Evolutionary conservation across 257 asterid species (phyloP).

Genomic region (Gardenia jasminoides): DNA sequence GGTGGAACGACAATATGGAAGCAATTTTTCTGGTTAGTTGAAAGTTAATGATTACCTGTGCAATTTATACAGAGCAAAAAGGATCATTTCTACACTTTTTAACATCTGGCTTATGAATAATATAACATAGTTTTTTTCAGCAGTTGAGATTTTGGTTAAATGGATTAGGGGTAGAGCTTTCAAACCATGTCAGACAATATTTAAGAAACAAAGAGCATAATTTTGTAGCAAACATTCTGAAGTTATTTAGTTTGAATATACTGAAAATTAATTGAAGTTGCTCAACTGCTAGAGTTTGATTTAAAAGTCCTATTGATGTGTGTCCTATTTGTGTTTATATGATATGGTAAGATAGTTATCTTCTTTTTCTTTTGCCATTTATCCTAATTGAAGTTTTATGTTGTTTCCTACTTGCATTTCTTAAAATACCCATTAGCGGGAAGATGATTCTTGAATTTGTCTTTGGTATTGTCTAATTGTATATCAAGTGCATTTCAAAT

Average conservation of each 20-base stretch:
- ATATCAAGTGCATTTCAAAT: background rate
- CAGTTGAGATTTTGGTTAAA: too few species aligned
- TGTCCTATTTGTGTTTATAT: background rate
- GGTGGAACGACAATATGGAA: slow-evolving; percentile 88
- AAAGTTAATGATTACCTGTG: background rate
- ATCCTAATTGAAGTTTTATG: background rate
- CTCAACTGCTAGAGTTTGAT: background rate
- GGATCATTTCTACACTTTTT: background rate
- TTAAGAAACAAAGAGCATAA: background rate
- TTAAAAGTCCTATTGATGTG: background rate
- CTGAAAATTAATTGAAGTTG: background rate
- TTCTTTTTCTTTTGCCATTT: background rate
- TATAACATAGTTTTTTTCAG: background rate
- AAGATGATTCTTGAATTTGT: background rate
- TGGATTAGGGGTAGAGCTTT: background rate
- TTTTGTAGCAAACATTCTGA: background rate
- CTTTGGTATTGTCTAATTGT: background rate
- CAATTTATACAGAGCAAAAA: background rate
- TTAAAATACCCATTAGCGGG: background rate
- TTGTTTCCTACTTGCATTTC: background rate
- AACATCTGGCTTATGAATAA: background rate
- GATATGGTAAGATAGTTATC: background rate
- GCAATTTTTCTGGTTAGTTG: slow-evolving; percentile 73
- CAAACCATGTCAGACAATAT: background rate
- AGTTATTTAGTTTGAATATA: background rate